Base-by-base conservation (phyloP, 371 early-diverging fungal genomes). In the Circinella minor region DNA sequence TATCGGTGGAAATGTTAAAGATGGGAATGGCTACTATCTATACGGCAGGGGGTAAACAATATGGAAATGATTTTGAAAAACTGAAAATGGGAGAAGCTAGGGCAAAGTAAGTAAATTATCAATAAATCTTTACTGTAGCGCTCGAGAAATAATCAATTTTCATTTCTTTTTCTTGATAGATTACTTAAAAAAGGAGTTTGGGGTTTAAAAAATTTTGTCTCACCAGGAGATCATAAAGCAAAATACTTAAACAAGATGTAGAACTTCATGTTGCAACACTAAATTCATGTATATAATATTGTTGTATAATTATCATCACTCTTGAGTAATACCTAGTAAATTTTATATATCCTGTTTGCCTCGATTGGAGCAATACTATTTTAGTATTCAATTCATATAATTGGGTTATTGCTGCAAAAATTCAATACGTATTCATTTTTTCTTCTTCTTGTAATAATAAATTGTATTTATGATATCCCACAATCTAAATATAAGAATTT, bases 11-110 rank as follows among this genome's bases (percentile, higher is more conserved):
- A 66, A 89, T 94, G 91, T 71, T 92, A 7, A 77, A 83, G 70
- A 73, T 74, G 17, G 95, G 95, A 5, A 74, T 85, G 66, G 94
- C 91, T 20, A 85, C 86, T 36, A 80, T 94, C 17, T 94, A 94
- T 72, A 77, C 73, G 39, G 85, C 88, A 57, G 80, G 80, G 38
- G 91, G 92, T n/a, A 89, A 89, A 3, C 85, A 90, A 68, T 93
- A 93, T 73, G 92, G 85, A 7, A 86, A 84, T 8, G 67, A 79
- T 37, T 66, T 84, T 18, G 72, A 79, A 10, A 48, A 74, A 48
- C 74, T 93, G 11, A 69, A 87, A 61, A 77, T 76, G 65, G 75
- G 81, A 0, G 87, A 92, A 73, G 74, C 75, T 4, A 72, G 79
- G 62, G 93, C 93, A 66, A 85, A 79, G 92, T 88, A 86, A 79